Percentiles rank a stretch among this genome's conserved stretches.
Evolutionary conservation across 2,329 filamentous ascomycete genomes (phyloP).

Genomic region (Alternaria arbusti): DNA sequence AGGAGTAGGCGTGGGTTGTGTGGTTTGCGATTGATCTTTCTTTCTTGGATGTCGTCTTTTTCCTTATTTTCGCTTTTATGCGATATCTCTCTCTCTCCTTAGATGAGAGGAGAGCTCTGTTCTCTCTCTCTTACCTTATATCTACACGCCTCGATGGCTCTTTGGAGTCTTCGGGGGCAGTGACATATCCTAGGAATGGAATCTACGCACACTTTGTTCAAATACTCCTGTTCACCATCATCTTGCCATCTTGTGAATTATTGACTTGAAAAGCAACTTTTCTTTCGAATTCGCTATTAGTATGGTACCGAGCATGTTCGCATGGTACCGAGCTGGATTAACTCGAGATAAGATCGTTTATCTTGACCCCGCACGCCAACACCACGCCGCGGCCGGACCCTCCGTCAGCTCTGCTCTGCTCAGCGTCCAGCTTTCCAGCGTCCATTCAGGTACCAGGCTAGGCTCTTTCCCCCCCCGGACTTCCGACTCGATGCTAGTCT

Average conservation of each 20-base stretch:
- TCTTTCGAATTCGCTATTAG: neutral
- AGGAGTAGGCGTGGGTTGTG: constrained; percentile 13
- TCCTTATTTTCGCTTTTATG: constrained; percentile 12
- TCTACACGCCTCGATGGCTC: constrained; percentile 40
- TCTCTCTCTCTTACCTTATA: constrained; percentile 34
- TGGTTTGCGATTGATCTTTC: constrained; percentile 21
- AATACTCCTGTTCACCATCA: too few relatives aligned
- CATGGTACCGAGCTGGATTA: neutral
- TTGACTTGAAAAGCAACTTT: neutral
- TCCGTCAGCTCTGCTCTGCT: neutral
- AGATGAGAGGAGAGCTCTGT: constrained; percentile 23
- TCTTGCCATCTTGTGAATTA: too few relatives aligned
- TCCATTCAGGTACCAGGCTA: neutral
- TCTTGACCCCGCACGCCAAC: neutral
- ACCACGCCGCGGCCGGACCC: neutral
- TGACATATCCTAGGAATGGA: constrained; percentile 39
- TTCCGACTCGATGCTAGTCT: neutral
- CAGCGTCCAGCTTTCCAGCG: too few relatives aligned
- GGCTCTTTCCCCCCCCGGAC: neutral
- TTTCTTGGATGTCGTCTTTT: constrained; percentile 42
- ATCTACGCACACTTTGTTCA: constrained; percentile 28
- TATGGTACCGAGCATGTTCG: neutral
- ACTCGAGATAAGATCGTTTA: neutral
- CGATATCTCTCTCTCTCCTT: constrained; percentile 10
- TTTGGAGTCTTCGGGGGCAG: constrained; percentile 37